Conservation (phyloP, 441 rosid genomes). For the Flueggea neowawraea region DNA sequence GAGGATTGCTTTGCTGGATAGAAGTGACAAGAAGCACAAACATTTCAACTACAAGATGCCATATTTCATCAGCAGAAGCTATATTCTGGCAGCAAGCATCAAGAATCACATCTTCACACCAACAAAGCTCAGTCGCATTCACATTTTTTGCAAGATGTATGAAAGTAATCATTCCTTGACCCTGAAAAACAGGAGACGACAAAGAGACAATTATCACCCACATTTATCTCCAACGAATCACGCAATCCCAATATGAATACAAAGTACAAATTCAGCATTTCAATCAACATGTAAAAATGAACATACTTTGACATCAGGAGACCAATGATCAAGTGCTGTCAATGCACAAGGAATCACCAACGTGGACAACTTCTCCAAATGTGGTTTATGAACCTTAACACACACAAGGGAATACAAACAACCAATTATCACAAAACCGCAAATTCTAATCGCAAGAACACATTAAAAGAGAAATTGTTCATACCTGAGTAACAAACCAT, state of each 20-base stretch:
- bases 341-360: conserved; percentile 89
- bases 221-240: neutral
- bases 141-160: conserved; percentile 60
- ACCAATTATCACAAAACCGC: neutral
- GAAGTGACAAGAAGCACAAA: conserved; percentile 60
- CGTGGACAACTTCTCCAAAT: conserved; percentile 34
- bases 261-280: too few relatives aligned
- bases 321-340: conserved; percentile 94
- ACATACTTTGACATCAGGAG: conserved; percentile 78
- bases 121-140: conserved; percentile 52
- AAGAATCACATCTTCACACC: conserved; percentile 69
- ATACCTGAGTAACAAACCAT: conserved; percentile 82
- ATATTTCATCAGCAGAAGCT: conserved; percentile 69
- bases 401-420: neutral
- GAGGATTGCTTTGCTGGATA: conserved; percentile 55
- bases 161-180: conserved; percentile 81
- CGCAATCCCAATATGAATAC: neutral
- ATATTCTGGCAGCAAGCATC: conserved; percentile 93
- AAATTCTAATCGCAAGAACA: neutral
- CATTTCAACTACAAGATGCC: conserved; percentile 80
- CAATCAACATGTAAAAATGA: conserved; percentile 11
- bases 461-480: neutral
- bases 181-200: conserved; percentile 40
- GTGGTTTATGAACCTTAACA: conserved; percentile 45
- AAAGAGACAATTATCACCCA: conserved; percentile 4